Evolutionary conservation across 345 rosid genomes (phyloP), one percentile per base, ranked within the genome.

Genomic region (Acer yangbiense): DNA sequence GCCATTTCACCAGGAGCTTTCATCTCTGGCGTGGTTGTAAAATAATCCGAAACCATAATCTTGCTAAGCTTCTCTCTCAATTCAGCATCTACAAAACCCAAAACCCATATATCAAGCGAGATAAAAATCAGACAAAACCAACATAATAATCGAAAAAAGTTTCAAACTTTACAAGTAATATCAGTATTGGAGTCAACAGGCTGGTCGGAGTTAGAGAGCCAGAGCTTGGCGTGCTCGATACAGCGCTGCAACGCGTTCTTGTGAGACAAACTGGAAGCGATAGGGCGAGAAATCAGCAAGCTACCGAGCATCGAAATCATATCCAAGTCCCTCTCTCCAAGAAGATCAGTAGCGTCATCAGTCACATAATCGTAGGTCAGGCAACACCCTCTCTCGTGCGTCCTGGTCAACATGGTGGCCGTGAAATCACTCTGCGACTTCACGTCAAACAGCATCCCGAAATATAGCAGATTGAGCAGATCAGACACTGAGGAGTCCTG

Each of bases 271-370:
- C 87, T 82, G 14, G 99, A 88, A 81, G 91, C 90, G 17, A 76
- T 87, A 0, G 98, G 97, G n/a, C 99, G 92, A 27, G 99, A 93
- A 27, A 87, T 71, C 87, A 96, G 68, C 68, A 91, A 29, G 5
- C 88, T 86, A 73, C 98, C 76, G 11, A 96, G 82, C 73, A 50
- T 69, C 5, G 99, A 93, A 71, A 96, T 88, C 82, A 81, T 60
- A 83, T 92, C 98, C 89, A 96, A 85, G 82, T 96, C 99, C 46
- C 76, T 73, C 83, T 96, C 99, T 14, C 92, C 85, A 7, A 96
- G 93, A 77, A 89, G 87, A 90, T 92, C 98, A 73, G 95, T 90
- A 16, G 90, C 93, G n/a, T 97, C 98, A 58, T 97, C 99, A 8
- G 98, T 90, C 4, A 97, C 98, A 29, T 84, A 83, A 80, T 97